These are phyloP conservation scores for Eucalyptus erythrocorys DNA, from an alignment of 345 rosid species.

Conservation along the genomic window DNA sequence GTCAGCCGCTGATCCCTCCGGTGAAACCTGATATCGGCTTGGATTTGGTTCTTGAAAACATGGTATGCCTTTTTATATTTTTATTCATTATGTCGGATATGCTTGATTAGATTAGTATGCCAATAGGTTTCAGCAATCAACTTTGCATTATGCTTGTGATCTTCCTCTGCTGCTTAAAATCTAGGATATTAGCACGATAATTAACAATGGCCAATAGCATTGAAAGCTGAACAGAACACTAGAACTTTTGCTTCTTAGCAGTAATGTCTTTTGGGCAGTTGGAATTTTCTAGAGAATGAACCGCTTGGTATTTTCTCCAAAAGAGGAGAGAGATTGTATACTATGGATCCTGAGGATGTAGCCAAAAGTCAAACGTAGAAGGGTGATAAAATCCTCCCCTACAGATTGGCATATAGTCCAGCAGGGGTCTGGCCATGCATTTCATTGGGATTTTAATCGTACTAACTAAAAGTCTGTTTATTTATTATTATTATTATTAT, in stretches of 20 bases:
- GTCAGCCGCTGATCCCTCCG: conserved; percentile 59
- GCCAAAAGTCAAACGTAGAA: background rate
- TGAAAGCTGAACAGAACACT: background rate
- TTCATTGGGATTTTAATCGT: background rate
- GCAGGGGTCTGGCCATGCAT: background rate
- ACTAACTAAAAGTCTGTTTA: background rate
- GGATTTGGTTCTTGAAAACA: conserved; percentile 56
- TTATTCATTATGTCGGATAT: background rate
- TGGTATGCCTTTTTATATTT: conserved; percentile 28
- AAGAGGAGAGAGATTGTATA: background rate
- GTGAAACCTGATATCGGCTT: conserved; percentile 55
- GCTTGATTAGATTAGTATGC: background rate
- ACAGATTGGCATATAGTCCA: background rate
- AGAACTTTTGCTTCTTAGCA: background rate
- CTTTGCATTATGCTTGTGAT: background rate
- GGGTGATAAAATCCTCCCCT: background rate
- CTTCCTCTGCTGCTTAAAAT: background rate
- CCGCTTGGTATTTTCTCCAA: background rate
- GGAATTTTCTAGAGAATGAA: background rate
- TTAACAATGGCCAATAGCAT: background rate
- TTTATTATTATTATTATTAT: background rate
- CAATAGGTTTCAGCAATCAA: background rate
- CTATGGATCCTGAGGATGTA: background rate
- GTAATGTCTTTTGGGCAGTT: background rate
- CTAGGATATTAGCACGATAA: background rate